phyloP scores from a whole-genome alignment of 352 stramenopile genomes.

The Phytophthora megakarya region DNA sequence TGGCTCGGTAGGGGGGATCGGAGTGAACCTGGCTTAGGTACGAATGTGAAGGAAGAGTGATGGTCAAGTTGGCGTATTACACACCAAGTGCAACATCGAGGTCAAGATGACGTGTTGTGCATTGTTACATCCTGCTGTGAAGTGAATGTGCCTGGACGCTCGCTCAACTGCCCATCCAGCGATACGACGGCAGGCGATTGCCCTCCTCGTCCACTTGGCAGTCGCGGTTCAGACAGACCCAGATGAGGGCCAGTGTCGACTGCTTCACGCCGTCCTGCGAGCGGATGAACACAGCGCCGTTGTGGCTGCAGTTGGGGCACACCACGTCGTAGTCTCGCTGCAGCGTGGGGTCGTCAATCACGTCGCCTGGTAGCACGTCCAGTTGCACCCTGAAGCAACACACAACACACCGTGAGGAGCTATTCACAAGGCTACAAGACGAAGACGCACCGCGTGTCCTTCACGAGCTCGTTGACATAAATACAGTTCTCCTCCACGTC shows the following conservation, averaged over 20 bases:
- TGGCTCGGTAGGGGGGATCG: constrained; percentile 31
- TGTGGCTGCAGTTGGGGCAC: constrained; percentile 78
- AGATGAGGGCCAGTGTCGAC: constrained; percentile 86
- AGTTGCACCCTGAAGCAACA: constrained; percentile 65
- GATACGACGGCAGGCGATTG: constrained; percentile 83
- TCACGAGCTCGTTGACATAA: constrained; percentile 91
- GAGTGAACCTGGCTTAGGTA: not conserved
- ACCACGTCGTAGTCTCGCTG: constrained; percentile 88
- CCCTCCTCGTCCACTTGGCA: constrained; percentile 86
- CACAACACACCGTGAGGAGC: not conserved
- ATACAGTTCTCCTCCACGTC: constrained; percentile 91
- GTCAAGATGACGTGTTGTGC: not conserved
- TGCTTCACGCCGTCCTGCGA: constrained; percentile 90
- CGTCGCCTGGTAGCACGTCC: constrained; percentile 82
- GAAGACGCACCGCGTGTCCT: constrained; percentile 75
- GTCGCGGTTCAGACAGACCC: constrained; percentile 89
- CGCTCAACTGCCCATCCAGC: constrained; percentile 77
- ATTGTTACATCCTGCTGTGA: constrained; percentile 14
- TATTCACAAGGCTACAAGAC: not conserved
- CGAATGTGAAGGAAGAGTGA: not conserved
- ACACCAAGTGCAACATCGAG: constrained; percentile 3
- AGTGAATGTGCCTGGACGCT: not conserved
- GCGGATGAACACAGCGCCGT: constrained; percentile 87
- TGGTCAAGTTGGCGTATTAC: not conserved
- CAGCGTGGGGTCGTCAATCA: constrained; percentile 89